These are phyloP conservation scores for Camellia lanceoleosa DNA, from an alignment of 148 eudicot species.

Conservation along the genomic window DNA sequence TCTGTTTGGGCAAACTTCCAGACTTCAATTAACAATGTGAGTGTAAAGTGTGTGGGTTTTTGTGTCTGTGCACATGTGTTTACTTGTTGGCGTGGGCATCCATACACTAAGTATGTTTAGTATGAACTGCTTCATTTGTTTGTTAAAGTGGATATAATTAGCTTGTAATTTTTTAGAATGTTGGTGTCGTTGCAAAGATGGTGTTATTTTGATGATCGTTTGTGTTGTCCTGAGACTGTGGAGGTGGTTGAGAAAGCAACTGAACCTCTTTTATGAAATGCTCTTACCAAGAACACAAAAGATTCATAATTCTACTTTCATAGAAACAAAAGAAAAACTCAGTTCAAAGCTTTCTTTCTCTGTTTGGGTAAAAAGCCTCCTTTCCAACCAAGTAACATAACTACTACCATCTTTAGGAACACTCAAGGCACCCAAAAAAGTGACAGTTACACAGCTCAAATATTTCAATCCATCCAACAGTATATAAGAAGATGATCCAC, in stretches of 20 bases:
- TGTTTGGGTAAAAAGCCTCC: background rate
- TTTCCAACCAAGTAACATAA: background rate
- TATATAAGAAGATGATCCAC: background rate
- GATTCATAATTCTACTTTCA: too few relatives aligned
- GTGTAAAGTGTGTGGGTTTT: conserved; percentile 20
- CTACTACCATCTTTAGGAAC: background rate
- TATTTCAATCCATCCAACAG: background rate
- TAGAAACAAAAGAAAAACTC: too few relatives aligned
- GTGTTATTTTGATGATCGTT: background rate
- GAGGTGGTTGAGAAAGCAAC: too few relatives aligned
- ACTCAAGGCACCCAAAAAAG: background rate
- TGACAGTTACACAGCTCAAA: background rate
- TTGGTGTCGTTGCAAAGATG: background rate
- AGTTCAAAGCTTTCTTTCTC: too few relatives aligned
- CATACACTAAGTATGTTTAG: background rate
- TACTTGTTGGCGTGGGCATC: background rate
- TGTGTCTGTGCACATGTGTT: background rate
- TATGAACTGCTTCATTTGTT: background rate
- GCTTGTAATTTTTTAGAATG: background rate
- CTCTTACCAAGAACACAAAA: too few relatives aligned
- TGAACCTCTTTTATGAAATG: too few relatives aligned
- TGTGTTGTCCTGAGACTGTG: background rate
- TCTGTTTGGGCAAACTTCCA: conserved; percentile 96
- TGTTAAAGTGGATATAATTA: background rate
- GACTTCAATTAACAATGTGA: conserved; percentile 81